Evolutionary conservation across 1,284 basidiomycete species (phyloP), one percentile per base, ranked within the genome.

Genomic region (Wallemia mellicola): DNA sequence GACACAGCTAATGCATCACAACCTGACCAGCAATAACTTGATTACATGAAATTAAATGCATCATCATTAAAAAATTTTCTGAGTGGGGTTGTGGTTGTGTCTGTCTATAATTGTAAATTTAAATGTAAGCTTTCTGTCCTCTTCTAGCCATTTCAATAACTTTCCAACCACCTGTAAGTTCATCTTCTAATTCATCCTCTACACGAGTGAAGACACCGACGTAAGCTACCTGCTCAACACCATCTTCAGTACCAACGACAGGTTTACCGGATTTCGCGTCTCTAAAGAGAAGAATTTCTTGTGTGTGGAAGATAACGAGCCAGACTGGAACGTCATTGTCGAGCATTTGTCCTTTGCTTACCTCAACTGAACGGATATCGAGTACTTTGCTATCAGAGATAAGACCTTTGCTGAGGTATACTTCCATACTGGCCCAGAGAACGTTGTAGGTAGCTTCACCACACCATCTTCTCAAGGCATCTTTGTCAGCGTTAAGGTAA

Each of bases 121-220:
- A 48, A 48, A 48, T 48, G 38, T 48, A 48, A 48, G 38, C 38
- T 22, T 48, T 48, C 38, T 48, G 38, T 11, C 38, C 38, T 48
- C 38, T 48, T 48, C 38, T 48, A 3, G 38, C 38, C 67, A 89
- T 85, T 79, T 96, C 91, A 48, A 96, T 77, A 60, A 98, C 79
- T 72, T 96, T 96, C 94, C 94, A 99, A 11, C 94, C 94, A 58
- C 87, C 87, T 0, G 94, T 98, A 59, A 95, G 75, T 71, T 92
- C 84, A 66, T 96, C 85, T 55, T 81, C 80, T 60, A 92, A 72
- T 67, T 92, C 86, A 64, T 81, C 81, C 68, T 86, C 82, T 54
- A 86, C 71, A 54, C 91, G 77, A 2, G 89, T 95, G 62, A 99
- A 71, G 1, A 91, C 91, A 59, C 88, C 86, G 24, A 84, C 86